phyloP scores from a whole-genome alignment of 148 eudicot genomes.

The Euryodendron excelsum region DNA sequence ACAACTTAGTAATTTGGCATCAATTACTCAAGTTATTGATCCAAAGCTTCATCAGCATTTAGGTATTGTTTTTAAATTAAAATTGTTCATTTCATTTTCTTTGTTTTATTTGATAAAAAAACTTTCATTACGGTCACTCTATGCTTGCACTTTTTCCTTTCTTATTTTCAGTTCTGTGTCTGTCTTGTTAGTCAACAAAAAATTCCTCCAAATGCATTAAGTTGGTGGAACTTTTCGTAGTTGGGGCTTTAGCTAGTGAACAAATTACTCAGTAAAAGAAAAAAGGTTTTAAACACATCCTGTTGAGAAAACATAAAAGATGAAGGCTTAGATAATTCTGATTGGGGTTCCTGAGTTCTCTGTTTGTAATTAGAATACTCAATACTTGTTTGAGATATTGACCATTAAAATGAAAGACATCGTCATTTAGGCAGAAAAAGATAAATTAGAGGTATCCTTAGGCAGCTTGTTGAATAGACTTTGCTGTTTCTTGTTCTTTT shows the following conservation, averaged over 20 bases:
- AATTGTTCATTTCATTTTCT: not conserved
- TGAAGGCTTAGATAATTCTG: not conserved
- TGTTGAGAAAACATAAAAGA: not conserved
- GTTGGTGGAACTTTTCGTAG: not conserved
- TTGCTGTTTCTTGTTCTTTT: not conserved
- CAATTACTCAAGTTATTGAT: conserved; percentile 78
- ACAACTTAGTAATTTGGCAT: conserved; percentile 70
- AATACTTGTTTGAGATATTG: not conserved
- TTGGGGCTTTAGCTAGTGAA: not conserved
- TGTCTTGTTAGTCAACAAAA: not conserved
- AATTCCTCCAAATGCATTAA: not conserved
- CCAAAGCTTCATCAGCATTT: conserved; percentile 94
- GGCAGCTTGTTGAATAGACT: not conserved
- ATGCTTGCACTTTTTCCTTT: not conserved
- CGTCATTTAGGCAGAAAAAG: not conserved
- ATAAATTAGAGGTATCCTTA: not conserved
- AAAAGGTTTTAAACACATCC: not conserved
- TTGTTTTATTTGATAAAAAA: not conserved
- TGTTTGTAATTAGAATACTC: not conserved
- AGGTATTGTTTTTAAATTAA: conserved; percentile 40
- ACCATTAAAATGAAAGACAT: not conserved
- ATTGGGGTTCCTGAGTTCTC: not conserved
- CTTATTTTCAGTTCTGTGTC: not conserved
- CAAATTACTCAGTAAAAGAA: not conserved
- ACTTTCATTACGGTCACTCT: not conserved